These are phyloP conservation scores for Ogataea dorogensis DNA, from an alignment of 805 yeast genomes.

Conservation along the genomic window DNA sequence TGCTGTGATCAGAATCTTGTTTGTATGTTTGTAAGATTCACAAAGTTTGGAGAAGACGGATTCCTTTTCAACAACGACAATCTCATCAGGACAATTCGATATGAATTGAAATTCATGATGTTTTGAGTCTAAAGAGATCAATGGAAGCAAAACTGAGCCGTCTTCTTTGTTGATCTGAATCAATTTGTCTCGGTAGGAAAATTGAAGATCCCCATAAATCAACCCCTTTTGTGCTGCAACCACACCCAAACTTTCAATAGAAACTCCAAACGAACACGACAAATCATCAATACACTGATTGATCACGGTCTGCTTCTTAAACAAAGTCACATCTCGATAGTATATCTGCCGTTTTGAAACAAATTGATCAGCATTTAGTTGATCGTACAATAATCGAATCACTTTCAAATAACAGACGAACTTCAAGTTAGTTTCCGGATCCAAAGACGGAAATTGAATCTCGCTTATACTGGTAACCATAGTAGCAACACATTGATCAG, in stretches of 20 bases:
- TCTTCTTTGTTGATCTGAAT: conserved; percentile 14
- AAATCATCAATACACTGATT: conserved; percentile 40
- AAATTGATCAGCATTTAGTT: conserved; percentile 9
- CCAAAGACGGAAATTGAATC: conserved; percentile 23
- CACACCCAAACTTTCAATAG: conserved; percentile 41
- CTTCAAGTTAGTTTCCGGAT: conserved; percentile 14
- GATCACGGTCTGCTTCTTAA: conserved; percentile 43
- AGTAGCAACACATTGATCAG: conserved; percentile 2
- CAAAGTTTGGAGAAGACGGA: conserved; percentile 43
- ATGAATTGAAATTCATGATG: conserved; percentile 20
- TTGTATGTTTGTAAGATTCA: conserved; percentile 4
- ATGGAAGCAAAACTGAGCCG: conserved; percentile 39
- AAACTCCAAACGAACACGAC: conserved; percentile 37
- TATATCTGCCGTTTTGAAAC: conserved; percentile 56
- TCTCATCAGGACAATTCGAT: conserved; percentile 25
- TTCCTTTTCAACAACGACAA: conserved; percentile 52
- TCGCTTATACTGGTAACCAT: conserved; percentile 11
- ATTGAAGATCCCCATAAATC: conserved; percentile 39
- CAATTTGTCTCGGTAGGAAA: conserved; percentile 18
- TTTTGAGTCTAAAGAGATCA: conserved; percentile 28
- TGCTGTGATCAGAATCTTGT: conserved; percentile 50
- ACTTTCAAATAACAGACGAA: conserved; percentile 26
- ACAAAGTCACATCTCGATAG: conserved; percentile 56
- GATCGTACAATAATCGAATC: conserved; percentile 20
- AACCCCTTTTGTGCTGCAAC: conserved; percentile 58